Base-by-base conservation (phyloP, 1,139 yeast species). In the Candida pseudocylindracea region DNA sequence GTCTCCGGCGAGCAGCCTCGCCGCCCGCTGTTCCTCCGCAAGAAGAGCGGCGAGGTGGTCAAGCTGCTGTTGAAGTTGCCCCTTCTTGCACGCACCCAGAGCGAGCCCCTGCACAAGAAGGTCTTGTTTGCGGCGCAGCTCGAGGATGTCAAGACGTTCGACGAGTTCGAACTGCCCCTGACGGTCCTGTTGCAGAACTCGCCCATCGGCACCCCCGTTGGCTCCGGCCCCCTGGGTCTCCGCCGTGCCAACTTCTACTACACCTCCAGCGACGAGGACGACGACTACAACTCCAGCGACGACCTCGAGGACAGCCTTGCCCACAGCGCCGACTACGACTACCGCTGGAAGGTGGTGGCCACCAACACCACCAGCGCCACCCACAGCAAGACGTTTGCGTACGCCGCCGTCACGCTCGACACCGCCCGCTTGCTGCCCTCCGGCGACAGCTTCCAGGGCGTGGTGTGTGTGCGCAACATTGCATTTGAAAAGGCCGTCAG, bases 131-230 rank as follows among this genome's bases (percentile, higher is more conserved):
- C 62, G 4, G 40, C 53, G 25, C 41, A 55, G 29, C 46, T 57
- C 34, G 52, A 53, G 29, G 54, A 56, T 33, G 48, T 59, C 39
- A 57, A 55, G 41, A 51, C 50, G 50, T 60, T 60, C 42, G 55
- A 58, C 38, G 63, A 62, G 2, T 43, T 44, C n/a, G 63, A 56
- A 32, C 49, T 57, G 31, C 65, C 65, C 1, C 44, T 52, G 12
- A 44, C 54, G 2, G 62, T 60, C 9, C 10, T 9, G 8, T 25
- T 25, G 26, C 26, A 25, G 10, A 25, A 25, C 10, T 8, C 26
- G 26, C 26, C 26, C 26, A 3, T 9, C 9, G 26, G 26, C 2
- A 53, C 60, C 10, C 48, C 54, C 10, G 39, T 43, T 20, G 51
- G 50, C 26, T 48, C 45, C 37, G 46, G 58, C 20, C 63, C 63